Percentiles rank a stretch among this genome's conserved stretches.
Evolutionary conservation across 306 rosid genomes (phyloP).

Genomic region (Lathyrus tuberosus): DNA sequence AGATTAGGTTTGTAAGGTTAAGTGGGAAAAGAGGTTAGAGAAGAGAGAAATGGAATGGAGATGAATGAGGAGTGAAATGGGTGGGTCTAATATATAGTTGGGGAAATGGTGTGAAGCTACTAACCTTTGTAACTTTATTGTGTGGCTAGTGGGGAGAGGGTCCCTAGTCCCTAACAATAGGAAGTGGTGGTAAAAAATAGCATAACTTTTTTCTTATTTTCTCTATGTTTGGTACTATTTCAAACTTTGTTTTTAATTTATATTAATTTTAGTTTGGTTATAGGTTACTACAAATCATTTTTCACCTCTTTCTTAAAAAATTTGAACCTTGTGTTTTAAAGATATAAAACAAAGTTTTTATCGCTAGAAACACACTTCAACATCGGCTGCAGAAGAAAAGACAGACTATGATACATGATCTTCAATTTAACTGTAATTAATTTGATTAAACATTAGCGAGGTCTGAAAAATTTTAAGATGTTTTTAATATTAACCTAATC

Average conservation of each 20-base stretch:
- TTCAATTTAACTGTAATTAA: no score
- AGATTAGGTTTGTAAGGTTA: not conserved
- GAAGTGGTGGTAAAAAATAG: constrained; percentile 18
- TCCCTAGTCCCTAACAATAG: constrained; percentile 33
- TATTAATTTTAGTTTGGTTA: not conserved
- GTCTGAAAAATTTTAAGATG: no score
- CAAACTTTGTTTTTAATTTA: not conserved
- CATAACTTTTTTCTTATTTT: constrained; percentile 26
- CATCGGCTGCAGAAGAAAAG: no score
- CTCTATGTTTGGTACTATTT: not conserved
- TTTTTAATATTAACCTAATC: no score
- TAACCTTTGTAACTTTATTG: constrained; percentile 10
- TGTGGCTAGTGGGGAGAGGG: constrained; percentile 31
- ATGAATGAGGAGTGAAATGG: constrained; percentile 45
- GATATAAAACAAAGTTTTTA: no score
- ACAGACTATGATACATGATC: no score
- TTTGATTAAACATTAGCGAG: no score
- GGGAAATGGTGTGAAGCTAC: constrained; percentile 31
- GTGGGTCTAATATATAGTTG: constrained; percentile 65
- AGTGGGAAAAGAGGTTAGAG: constrained; percentile 16
- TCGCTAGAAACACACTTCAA: no score
- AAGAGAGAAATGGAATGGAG: constrained; percentile 41
- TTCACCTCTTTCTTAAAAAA: no score
- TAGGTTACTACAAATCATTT: no score
- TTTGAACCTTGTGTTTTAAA: no score